Evolutionary conservation across 352 stramenopile species (phyloP), one percentile per base, ranked within the genome.

Genomic region (Saprolegnia diclina): DNA sequence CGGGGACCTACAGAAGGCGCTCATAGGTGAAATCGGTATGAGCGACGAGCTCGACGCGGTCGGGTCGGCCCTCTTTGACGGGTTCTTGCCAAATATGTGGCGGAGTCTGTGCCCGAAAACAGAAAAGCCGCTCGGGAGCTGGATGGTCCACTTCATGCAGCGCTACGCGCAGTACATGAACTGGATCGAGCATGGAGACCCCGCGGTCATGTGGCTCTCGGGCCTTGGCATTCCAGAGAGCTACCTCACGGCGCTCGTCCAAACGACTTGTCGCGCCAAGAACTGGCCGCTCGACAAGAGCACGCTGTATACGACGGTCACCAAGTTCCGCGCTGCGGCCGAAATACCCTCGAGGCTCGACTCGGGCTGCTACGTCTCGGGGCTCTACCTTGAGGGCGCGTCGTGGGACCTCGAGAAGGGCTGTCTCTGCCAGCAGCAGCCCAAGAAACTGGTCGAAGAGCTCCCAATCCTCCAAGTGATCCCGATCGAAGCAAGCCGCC

Each of bases 211-310:
- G 74, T 98, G 95, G 95, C 80, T 98, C 26, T 96, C 88, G 0
- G 95, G 95, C 3, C 75, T 98, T 4, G 90, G 97, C 35, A 97
- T 98, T 56, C 94, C 94, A 1, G 94, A 98, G 79, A 97, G 87
- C 32, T 98, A 98, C 71, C 84, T 98, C 11, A 98, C 95, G 0
- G 94, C 95, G 10, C 79, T 98, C 18, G 92, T 98, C 54, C 95
- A 98, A 73, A 93, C 92, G 9, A 97, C 95, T 14, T 98, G 95
- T 70, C 86, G 94, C 26, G 78, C 81, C 29, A 89, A 90, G 77
- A 96, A 96, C 72, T 98, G 95, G 94, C 89, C 94, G 14, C 81
- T 98, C 64, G 95, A 98, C 80, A 98, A 97, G 76, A 96, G 88
- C 14, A 97, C 91, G 35, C 73, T 97, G 18, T 98, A 97, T 72